Evolutionary conservation across 345 rosid species (phyloP).

Genomic region (Jatropha curcas): DNA sequence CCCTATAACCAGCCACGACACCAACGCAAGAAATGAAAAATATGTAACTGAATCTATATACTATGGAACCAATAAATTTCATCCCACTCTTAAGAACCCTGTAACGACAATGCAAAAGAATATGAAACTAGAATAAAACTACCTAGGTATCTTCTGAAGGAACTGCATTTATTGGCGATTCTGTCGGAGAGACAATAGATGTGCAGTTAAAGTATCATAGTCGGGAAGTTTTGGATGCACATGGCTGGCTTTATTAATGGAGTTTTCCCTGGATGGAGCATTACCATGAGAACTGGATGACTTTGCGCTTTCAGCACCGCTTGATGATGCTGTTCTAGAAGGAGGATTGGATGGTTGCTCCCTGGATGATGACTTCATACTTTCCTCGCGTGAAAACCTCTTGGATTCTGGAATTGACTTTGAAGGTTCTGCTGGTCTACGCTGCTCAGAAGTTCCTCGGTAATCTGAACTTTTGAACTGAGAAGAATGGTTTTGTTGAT

Average conservation of each 20-base stretch:
- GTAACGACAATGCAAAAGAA: conserved; percentile 1
- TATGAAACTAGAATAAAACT: conserved; percentile 3
- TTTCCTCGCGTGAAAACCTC: conserved; percentile 21
- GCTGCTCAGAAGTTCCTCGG: conserved; percentile 16
- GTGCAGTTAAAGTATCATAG: conserved; percentile 58
- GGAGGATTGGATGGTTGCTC: conserved; percentile 31
- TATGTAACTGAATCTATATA: background rate
- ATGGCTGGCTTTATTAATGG: conserved; percentile 51
- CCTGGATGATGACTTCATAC: conserved; percentile 27
- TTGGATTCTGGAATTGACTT: conserved; percentile 23
- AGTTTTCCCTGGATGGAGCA: conserved; percentile 29
- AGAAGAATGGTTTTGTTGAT: conserved; percentile 8
- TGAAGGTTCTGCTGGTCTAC: conserved; percentile 21
- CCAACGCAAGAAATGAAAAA: background rate
- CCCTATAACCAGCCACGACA: background rate
- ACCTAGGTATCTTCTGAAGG: background rate
- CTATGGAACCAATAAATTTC: background rate
- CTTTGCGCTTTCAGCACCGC: conserved; percentile 28
- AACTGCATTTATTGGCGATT: conserved; percentile 34
- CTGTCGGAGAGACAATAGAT: conserved; percentile 51
- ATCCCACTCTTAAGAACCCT: background rate
- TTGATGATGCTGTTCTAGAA: conserved; percentile 32
- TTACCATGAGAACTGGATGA: conserved; percentile 21
- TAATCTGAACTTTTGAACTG: conserved; percentile 25
- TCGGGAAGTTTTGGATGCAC: conserved; percentile 97